Conservation (phyloP, 177 flowering plant species). For the Tripterygium wilfordii region DNA sequence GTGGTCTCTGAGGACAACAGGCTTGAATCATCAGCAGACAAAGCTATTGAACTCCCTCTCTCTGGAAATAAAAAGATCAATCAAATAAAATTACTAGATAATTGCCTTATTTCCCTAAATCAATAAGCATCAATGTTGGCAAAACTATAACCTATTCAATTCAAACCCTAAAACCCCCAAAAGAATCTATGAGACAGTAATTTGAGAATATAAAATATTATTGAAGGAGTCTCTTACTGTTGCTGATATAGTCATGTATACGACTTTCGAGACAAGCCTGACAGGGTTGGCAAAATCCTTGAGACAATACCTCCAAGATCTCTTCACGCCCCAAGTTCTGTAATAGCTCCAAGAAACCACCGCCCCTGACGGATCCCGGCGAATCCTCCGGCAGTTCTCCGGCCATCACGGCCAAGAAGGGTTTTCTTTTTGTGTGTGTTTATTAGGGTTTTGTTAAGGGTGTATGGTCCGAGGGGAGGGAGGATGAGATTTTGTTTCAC, state of each 20-base stretch:
- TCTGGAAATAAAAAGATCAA: constrained; percentile 5
- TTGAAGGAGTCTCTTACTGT: constrained; percentile 4
- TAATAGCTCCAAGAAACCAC: constrained; percentile 3
- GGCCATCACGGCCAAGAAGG: background rate
- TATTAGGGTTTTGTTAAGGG: too few species aligned
- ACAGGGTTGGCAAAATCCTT: constrained; percentile 20
- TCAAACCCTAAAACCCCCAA: too few species aligned
- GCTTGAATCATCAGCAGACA: constrained; percentile 1
- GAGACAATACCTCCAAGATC: constrained; percentile 20
- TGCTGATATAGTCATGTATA: background rate
- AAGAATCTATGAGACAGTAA: too few species aligned
- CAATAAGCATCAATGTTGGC: too few species aligned
- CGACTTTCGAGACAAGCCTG: constrained; percentile 9
- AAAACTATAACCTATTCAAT: too few species aligned
- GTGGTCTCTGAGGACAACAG: background rate
- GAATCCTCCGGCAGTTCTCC: background rate
- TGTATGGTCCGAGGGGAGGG: too few species aligned
- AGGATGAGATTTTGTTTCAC: too few species aligned
- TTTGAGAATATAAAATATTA: too few species aligned
- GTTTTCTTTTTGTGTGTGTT: too few species aligned
- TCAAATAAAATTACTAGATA: background rate
- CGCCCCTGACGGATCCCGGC: background rate
- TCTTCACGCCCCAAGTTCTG: constrained; percentile 6
- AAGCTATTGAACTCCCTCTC: background rate
- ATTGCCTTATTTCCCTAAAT: background rate